These are phyloP conservation scores for Ascochyta koolunga DNA, from an alignment of 2,329 filamentous ascomycete species.

Conservation along the genomic window DNA sequence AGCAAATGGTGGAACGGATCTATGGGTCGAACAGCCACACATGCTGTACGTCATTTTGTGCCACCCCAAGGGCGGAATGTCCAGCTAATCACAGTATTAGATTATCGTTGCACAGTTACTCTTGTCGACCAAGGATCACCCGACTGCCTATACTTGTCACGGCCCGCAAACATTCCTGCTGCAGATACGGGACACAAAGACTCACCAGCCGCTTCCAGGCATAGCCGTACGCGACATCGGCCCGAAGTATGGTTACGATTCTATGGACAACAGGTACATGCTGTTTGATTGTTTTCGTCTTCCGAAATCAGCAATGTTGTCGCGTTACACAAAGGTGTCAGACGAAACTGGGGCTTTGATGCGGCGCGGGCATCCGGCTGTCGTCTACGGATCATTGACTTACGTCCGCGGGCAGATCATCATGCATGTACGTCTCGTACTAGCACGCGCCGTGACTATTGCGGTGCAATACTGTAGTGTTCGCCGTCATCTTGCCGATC, in stretches of 20 bases:
- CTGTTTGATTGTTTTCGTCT: constrained; percentile 57
- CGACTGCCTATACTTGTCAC: constrained; percentile 49
- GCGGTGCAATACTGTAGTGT: constrained; percentile 59
- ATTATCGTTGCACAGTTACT: constrained; percentile 61
- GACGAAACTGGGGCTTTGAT: constrained; percentile 54
- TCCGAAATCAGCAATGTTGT: constrained; percentile 57
- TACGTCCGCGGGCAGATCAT: constrained; percentile 56
- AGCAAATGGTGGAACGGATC: constrained; percentile 64
- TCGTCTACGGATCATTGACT: constrained; percentile 59
- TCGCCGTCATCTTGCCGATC: constrained; percentile 57
- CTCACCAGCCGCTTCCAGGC: constrained; percentile 54
- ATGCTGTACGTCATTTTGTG: constrained; percentile 47
- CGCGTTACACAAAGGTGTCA: constrained; percentile 56
- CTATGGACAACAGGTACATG: constrained; percentile 62
- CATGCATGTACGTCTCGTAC: constrained; percentile 59
- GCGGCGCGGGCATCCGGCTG: constrained; percentile 55
- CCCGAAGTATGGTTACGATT: constrained; percentile 61
- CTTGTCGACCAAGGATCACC: constrained; percentile 45
- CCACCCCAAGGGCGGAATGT: neutral
- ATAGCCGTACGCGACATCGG: constrained; percentile 62
- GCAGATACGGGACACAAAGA: constrained; percentile 58
- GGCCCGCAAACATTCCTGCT: constrained; percentile 61
- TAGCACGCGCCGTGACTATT: constrained; percentile 60
- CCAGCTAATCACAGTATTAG: constrained; percentile 21
- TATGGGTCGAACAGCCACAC: constrained; percentile 60